These are phyloP conservation scores for Peniophora sp. DNA, from an alignment of 1,284 basidiomycete genomes.

Conservation along the genomic window DNA sequence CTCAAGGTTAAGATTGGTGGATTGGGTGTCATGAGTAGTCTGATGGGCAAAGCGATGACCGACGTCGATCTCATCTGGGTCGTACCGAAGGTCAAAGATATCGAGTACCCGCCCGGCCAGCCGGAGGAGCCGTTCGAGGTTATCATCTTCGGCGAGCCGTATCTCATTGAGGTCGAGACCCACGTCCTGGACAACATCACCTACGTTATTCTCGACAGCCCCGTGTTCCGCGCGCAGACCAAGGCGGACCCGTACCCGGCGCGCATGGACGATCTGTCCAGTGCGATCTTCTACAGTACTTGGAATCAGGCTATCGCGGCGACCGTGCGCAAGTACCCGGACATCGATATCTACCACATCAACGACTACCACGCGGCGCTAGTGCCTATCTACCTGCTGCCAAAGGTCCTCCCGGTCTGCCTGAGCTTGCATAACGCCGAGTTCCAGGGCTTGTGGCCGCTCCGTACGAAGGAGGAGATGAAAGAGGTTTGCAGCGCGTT, in stretches of 20 bases:
- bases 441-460: conserved; percentile 92
- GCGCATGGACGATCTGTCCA: conserved; percentile 92
- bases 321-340: conserved; percentile 75
- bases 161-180: conserved; percentile 90
- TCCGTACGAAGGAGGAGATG: conserved; percentile 94
- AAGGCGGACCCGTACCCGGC: conserved; percentile 91
- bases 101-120: conserved; percentile 87
- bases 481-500: conserved; percentile 95
- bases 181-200: conserved; percentile 91
- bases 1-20: conserved; percentile 95
- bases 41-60: conserved; percentile 96
- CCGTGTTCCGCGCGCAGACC: conserved; percentile 91
- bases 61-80: conserved; percentile 93
- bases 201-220: conserved; percentile 86
- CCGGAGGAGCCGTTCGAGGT: conserved; percentile 89
- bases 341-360: conserved; percentile 84
- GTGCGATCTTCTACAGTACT: conserved; percentile 93
- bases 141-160: conserved; percentile 90
- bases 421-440: conserved; percentile 94
- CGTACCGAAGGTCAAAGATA: conserved; percentile 86
- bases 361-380: conserved; percentile 92
- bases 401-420: conserved; percentile 83
- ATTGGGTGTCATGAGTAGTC: conserved; percentile 90
- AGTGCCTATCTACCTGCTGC: conserved; percentile 82
- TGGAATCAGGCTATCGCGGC: conserved; percentile 95